Evolutionary conservation across 2,329 filamentous ascomycete species (phyloP), one percentile per base, ranked within the genome.

Genomic region (Fusarium austroafricanum): DNA sequence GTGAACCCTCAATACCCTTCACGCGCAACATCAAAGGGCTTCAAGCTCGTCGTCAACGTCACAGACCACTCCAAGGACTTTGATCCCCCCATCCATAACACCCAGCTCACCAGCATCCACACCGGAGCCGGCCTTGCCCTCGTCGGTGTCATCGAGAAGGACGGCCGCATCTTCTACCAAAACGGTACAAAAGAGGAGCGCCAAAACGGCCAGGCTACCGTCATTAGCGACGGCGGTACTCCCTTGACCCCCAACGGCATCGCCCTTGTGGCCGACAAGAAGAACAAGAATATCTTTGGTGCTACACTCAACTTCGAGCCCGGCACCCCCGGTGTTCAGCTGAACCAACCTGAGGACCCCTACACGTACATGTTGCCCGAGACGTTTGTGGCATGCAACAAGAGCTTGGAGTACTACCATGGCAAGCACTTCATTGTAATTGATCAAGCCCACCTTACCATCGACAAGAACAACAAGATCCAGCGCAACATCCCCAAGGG

Each of bases 31-130:
- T 71, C 71, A 35, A 73, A 73, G 66, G 75, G 77, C 53, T 84
- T 84, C 75, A 77, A 74, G 37, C 77, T 84, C 28, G 75, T 83
- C 20, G 79, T 81, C 71, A 83, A 84, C 61, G 80, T 84, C 38
- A 82, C 80, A 10, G 77, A 82, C 68, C 75, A 74, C 3, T 64
- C 75, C 15, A 68, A 68, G 35, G 81, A 84, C 65, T 79, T 84
- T 49, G 70, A 70, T 8, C 76, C 79, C 1, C 75, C 81, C 1
- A 78, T 85, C 64, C 75, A 85, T 35, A 74, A 78, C 70, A 78
- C 72, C 61, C 76, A 76, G 45, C 55, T 86, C 26, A 73, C 75
- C 43, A 79, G 77, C 45, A 80, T 82, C 39, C 83, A 84, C 71
- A 75, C 76, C 9, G 82, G 82, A 35, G 80, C 83, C 1, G 82